phyloP scores from a whole-genome alignment of 345 rosid genomes.

The Citrus australasica region DNA sequence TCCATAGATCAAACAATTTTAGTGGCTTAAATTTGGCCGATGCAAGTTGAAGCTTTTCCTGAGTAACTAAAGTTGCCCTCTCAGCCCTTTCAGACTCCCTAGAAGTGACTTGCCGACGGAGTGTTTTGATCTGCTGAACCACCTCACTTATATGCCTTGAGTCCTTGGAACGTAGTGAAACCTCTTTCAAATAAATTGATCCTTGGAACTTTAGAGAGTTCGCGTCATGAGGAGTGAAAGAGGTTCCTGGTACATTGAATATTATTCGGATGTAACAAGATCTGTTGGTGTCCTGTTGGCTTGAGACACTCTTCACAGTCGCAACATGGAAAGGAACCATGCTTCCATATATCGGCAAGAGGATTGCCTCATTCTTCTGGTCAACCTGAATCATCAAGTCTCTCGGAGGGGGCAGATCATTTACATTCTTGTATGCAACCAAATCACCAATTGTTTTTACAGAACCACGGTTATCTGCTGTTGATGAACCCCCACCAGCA shows the following conservation, averaged over 20 bases:
- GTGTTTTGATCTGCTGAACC: slow-evolving; percentile 44
- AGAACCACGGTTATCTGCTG: slow-evolving; percentile 34
- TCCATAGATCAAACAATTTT: slow-evolving; percentile 46
- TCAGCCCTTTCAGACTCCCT: slow-evolving; percentile 57
- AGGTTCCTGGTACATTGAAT: slow-evolving; percentile 44
- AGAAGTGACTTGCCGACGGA: slow-evolving; percentile 38
- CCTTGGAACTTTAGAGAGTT: slow-evolving; percentile 40
- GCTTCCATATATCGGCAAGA: slow-evolving; percentile 48
- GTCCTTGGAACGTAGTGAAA: slow-evolving; percentile 53
- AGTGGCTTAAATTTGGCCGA: slow-evolving; percentile 42
- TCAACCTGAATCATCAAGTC: slow-evolving; percentile 52
- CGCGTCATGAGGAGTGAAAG: slow-evolving; percentile 49
- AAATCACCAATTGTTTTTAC: slow-evolving; percentile 31
- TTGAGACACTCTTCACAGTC: slow-evolving; percentile 43
- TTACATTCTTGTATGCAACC: slow-evolving; percentile 51
- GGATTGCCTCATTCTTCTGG: slow-evolving; percentile 48
- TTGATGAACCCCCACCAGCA: slow-evolving; percentile 38
- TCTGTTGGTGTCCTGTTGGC: slow-evolving; percentile 47
- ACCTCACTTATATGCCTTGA: slow-evolving; percentile 49
- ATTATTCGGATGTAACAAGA: slow-evolving; percentile 46
- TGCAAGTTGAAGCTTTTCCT: slow-evolving; percentile 44
- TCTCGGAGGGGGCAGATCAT: slow-evolving; percentile 43
- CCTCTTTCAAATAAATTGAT: slow-evolving; percentile 45
- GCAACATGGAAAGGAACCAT: slow-evolving; percentile 60
- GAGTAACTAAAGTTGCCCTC: slow-evolving; percentile 53